Evolutionary conservation across 129 eudicot genomes (phyloP).

Genomic region (Calendula officinalis): DNA sequence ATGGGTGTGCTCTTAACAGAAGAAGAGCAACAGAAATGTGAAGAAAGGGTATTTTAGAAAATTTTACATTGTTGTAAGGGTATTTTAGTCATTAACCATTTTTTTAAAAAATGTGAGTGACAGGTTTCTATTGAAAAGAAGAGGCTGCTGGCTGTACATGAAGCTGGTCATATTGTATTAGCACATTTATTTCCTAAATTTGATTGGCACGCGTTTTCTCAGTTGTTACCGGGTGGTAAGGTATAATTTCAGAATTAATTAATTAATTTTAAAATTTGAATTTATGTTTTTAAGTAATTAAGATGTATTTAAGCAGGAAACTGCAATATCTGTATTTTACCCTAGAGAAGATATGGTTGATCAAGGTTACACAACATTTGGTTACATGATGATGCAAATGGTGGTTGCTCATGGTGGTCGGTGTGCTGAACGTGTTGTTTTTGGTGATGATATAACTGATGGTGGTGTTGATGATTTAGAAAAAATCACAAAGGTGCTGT

Average conservation of each 20-base stretch:
- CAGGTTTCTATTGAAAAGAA: slow-evolving; percentile 81
- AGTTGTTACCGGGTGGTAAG: slow-evolving; percentile 97
- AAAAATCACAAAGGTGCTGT: slow-evolving; percentile 80
- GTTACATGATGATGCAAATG: slow-evolving; percentile 99
- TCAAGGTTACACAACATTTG: slow-evolving; percentile 86
- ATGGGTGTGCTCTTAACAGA: slow-evolving; percentile 96
- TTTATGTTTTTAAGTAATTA: slow-evolving; percentile 7
- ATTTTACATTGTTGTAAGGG: slow-evolving; percentile 14
- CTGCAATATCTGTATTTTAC: slow-evolving; percentile 87
- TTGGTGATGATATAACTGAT: slow-evolving; percentile 88
- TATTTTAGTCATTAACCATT: slow-evolving; percentile 12
- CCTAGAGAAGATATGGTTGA: slow-evolving; percentile 88
- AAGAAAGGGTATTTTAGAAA: slow-evolving; percentile 55
- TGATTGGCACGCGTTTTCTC: slow-evolving; percentile 99
- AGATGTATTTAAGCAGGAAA: slow-evolving; percentile 60
- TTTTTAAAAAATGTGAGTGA: not conserved
- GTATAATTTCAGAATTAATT: slow-evolving; percentile 28
- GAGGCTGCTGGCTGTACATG: slow-evolving; percentile 91
- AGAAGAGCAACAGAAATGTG: slow-evolving; percentile 90
- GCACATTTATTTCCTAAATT: slow-evolving; percentile 92
- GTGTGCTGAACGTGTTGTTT: slow-evolving; percentile 87
- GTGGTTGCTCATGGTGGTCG: slow-evolving; percentile 99
- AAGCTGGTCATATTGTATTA: slow-evolving; percentile 90
- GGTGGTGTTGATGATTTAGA: slow-evolving; percentile 86
- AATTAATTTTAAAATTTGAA: not conserved